A percentile compares a stretch with the other conserved stretches of the same genome.
Conservation (phyloP, 257 asterid genomes). For the Solanum etuberosum region DNA sequence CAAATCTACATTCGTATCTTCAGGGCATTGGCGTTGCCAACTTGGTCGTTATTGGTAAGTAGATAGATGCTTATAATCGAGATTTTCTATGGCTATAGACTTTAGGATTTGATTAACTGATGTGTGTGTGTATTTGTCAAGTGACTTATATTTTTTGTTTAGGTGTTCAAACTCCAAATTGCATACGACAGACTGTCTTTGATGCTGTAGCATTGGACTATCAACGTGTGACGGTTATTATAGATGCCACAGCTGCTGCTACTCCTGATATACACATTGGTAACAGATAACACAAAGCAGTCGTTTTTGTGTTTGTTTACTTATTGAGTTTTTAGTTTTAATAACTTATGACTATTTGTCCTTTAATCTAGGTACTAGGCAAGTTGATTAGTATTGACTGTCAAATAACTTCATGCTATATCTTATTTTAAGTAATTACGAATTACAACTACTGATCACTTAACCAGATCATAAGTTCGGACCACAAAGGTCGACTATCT, state of each 20-base stretch:
- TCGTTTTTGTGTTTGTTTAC: neutral
- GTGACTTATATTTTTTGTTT: neutral
- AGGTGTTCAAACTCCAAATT: slow-evolving; percentile 97
- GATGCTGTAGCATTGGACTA: slow-evolving; percentile 83
- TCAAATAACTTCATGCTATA: neutral
- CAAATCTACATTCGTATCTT: slow-evolving; percentile 71
- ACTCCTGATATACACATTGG: slow-evolving; percentile 68
- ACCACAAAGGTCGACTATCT: neutral
- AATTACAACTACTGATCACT: neutral
- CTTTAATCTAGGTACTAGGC: neutral
- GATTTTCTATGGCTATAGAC: neutral
- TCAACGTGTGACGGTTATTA: slow-evolving; percentile 44
- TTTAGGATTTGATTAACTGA: neutral
- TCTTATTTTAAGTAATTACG: neutral
- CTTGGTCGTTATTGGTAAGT: slow-evolving; percentile 51
- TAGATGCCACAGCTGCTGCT: slow-evolving; percentile 90
- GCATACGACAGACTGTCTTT: slow-evolving; percentile 74
- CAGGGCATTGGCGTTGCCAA: slow-evolving; percentile 43
- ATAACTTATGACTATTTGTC: neutral
- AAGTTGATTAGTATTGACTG: neutral
- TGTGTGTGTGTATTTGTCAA: neutral
- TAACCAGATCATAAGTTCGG: neutral
- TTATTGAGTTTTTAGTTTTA: neutral
- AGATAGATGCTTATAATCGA: neutral
- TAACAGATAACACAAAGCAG: neutral